phyloP scores from a whole-genome alignment of 148 eudicot species.

The Dysphania ambrosioides region DNA sequence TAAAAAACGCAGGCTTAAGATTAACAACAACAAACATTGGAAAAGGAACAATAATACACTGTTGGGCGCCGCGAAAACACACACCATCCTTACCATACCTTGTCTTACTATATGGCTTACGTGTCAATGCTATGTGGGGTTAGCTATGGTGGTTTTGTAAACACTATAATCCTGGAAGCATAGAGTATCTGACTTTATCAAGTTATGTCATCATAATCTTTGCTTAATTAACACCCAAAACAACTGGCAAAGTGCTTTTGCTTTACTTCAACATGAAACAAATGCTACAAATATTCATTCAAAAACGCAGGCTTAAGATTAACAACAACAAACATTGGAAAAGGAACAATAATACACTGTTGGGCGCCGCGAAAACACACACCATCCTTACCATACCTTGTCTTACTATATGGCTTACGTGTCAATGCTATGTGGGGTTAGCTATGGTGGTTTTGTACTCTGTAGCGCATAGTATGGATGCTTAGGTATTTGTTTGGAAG shows the following conservation, averaged over 20 bases:
- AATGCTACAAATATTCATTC: slow-evolving; percentile 38
- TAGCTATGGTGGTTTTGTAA: slow-evolving; percentile 65
- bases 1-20: slow-evolving; percentile 35
- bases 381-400: slow-evolving; percentile 24
- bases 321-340: slow-evolving; percentile 29
- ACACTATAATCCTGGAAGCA: too few relatives aligned
- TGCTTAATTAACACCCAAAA: background rate
- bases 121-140: slow-evolving; percentile 61
- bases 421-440: slow-evolving; percentile 61
- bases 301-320: slow-evolving; percentile 35
- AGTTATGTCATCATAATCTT: background rate
- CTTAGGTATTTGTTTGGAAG: slow-evolving; percentile 55
- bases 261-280: slow-evolving; percentile 36
- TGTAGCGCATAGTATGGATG: slow-evolving; percentile 54
- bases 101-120: slow-evolving; percentile 50
- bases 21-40: slow-evolving; percentile 32
- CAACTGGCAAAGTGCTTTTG: slow-evolving; percentile 43
- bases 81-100: slow-evolving; percentile 26
- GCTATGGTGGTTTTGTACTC: slow-evolving; percentile 67
- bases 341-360: slow-evolving; percentile 52
- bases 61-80: slow-evolving; percentile 47
- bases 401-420: slow-evolving; percentile 53
- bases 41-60: slow-evolving; percentile 51
- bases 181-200: too few relatives aligned
- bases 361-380: slow-evolving; percentile 45